Percentiles rank a stretch among this genome's conserved stretches.
Evolutionary conservation across 2,329 filamentous ascomycete genomes (phyloP).

Genomic region (Fusarium proliferatum): DNA sequence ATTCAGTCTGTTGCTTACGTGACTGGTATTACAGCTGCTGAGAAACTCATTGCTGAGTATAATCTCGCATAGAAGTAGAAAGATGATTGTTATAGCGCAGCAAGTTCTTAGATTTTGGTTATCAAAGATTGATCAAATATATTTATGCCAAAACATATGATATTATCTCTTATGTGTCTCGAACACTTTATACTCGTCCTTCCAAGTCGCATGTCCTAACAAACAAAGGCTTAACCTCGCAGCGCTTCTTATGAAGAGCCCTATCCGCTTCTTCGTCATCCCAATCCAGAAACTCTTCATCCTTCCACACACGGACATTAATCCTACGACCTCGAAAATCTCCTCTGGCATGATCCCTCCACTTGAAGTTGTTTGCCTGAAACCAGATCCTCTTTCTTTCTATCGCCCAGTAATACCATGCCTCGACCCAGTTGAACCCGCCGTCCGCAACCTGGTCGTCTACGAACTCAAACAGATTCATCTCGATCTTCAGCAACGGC

Average conservation of each 20-base stretch:
- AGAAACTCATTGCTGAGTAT: conserved; percentile 49
- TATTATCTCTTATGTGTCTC: not conserved
- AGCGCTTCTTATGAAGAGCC: not conserved
- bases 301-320: not conserved
- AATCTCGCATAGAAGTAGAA: not conserved
- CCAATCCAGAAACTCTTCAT: fast-evolving
- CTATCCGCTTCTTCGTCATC: not conserved
- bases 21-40: conserved; percentile 62
- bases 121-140: not conserved
- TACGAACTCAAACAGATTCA: not conserved
- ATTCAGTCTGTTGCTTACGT: conserved; percentile 65
- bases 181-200: fast-evolving
- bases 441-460: fast-evolving
- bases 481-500: not conserved
- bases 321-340: not conserved
- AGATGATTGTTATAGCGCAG: not conserved
- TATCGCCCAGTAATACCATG: not conserved
- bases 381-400: not conserved
- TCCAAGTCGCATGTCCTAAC: not conserved
- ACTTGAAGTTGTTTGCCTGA: not conserved
- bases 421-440: not conserved
- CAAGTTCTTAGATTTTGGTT: not conserved
- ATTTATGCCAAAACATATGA: too few species aligned
- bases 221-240: not conserved
- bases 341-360: not conserved